Evolutionary conservation across 2,329 filamentous ascomycete genomes (phyloP).

Genomic region (Thelonectria blattea): DNA sequence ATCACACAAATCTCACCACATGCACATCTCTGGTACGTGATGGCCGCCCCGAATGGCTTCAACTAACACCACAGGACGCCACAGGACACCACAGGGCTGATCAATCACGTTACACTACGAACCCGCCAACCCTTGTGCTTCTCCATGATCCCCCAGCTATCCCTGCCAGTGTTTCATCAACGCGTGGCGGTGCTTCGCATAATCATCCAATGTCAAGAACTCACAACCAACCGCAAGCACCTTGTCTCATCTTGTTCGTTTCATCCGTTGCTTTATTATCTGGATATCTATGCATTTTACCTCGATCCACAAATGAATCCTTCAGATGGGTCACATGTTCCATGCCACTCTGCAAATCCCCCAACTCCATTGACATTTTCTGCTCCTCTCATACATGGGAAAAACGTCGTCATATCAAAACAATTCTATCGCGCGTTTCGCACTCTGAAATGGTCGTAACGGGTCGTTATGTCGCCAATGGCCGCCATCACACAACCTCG

Average conservation of each 20-base stretch:
- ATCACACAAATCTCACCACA: not conserved
- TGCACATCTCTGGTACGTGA: not conserved
- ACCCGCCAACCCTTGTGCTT: not conserved
- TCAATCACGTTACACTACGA: slow-evolving; percentile 9
- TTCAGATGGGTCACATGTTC: not conserved
- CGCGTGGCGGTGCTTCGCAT: slow-evolving; percentile 5
- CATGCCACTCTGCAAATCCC: not conserved
- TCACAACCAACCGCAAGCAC: not conserved
- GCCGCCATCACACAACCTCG: slow-evolving; percentile 37
- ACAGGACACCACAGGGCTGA: slow-evolving; percentile 17
- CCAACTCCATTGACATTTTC: not conserved
- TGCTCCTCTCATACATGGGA: not conserved
- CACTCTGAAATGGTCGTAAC: slow-evolving; percentile 13
- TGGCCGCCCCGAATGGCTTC: not conserved
- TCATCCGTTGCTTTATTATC: not conserved
- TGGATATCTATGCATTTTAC: not conserved
- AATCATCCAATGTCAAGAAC: not conserved
- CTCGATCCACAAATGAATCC: not conserved
- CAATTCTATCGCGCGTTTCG: slow-evolving; percentile 10
- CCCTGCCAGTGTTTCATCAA: slow-evolving; percentile 12
- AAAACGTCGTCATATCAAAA: not conserved
- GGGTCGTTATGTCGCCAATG: slow-evolving; percentile 6
- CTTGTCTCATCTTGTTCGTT: not conserved
- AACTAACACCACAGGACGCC: not conserved
- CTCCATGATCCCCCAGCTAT: not conserved